These are phyloP conservation scores for Hypsizygus marmoreus DNA, from an alignment of 768 basidiomycete species.

Conservation along the genomic window DNA sequence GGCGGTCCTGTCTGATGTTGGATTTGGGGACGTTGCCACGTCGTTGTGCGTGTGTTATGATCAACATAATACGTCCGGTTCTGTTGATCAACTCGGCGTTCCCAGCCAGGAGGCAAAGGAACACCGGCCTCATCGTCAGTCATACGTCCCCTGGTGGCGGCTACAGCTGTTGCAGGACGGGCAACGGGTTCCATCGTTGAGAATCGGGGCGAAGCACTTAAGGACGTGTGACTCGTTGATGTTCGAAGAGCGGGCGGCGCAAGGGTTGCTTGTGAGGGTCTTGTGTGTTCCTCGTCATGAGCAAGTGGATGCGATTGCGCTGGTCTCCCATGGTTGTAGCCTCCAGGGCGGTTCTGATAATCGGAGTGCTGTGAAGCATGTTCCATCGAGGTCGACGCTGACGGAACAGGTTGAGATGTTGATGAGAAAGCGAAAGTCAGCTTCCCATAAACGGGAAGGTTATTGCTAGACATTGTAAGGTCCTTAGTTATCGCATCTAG, in stretches of 20 bases:
- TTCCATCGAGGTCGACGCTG: conserved; percentile 10
- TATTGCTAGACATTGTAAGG: conserved; percentile 72
- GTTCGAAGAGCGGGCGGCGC: conserved; percentile 23
- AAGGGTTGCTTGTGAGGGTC: conserved; percentile 12
- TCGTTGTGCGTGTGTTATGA: conserved; percentile 78
- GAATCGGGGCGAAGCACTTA: conserved; percentile 23
- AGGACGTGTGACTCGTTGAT: conserved; percentile 26
- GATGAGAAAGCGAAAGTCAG: conserved; percentile 66
- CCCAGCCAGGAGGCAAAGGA: conserved; percentile 80
- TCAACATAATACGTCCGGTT: conserved; percentile 86
- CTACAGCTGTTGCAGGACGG: conserved; percentile 14
- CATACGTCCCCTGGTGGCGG: conserved; percentile 29
- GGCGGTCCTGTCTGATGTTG: conserved; percentile 25
- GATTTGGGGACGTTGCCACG: conserved; percentile 66
- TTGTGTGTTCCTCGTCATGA: conserved; percentile 12
- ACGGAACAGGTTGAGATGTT: conserved; percentile 31
- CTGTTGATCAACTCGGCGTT: conserved; percentile 72
- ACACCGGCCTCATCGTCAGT: conserved; percentile 60
- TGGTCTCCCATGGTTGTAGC: conserved; percentile 10
- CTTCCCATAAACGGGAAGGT: conserved; percentile 81
- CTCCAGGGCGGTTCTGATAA: conserved; percentile 3
- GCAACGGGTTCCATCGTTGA: conserved; percentile 18
- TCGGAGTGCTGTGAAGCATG: conserved; percentile 13
- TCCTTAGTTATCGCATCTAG: conserved; percentile 73
- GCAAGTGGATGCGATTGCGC: conserved; percentile 12